Evolutionary conservation across 257 asterid genomes (phyloP).

Genomic region (Nicotiana tabacum): DNA sequence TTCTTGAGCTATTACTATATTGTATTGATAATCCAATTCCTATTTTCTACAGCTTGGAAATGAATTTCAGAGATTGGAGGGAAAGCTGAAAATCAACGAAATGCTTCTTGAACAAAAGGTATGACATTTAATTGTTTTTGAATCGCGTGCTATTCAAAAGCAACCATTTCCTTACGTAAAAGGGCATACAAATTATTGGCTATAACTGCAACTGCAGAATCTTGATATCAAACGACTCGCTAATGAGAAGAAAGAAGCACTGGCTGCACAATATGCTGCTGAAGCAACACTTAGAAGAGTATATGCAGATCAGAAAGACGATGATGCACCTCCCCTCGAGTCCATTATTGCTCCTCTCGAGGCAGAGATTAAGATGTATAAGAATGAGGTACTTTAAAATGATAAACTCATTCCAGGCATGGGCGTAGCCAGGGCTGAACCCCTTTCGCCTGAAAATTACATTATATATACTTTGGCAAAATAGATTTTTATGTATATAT

Average conservation of each 20-base stretch:
- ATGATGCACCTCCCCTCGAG: conserved; percentile 58
- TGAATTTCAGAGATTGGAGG: conserved; percentile 54
- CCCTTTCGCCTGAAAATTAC: too few species aligned
- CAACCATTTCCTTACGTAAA: background rate
- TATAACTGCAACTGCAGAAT: conserved; percentile 41
- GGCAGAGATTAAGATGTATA: conserved; percentile 74
- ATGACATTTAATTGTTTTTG: background rate
- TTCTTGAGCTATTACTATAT: background rate
- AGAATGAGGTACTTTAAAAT: conserved; percentile 55
- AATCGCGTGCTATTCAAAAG: background rate
- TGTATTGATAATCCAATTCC: background rate
- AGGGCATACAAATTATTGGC: background rate
- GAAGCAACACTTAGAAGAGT: conserved; percentile 92
- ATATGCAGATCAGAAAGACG: conserved; percentile 66
- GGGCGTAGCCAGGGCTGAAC: too few species aligned
- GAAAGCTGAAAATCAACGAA: conserved; percentile 44
- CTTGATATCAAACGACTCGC: conserved; percentile 58
- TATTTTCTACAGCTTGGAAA: conserved; percentile 48
- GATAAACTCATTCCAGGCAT: background rate
- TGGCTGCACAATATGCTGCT: conserved; percentile 85
- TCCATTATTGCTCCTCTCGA: conserved; percentile 80
- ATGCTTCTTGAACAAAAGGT: conserved; percentile 67
- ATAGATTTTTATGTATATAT: too few species aligned
- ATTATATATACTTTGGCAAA: too few species aligned
- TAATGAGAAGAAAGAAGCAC: conserved; percentile 65